Conservation (phyloP, 495 filamentous ascomycete genomes). For the Pseudevernia furfuracea region DNA sequence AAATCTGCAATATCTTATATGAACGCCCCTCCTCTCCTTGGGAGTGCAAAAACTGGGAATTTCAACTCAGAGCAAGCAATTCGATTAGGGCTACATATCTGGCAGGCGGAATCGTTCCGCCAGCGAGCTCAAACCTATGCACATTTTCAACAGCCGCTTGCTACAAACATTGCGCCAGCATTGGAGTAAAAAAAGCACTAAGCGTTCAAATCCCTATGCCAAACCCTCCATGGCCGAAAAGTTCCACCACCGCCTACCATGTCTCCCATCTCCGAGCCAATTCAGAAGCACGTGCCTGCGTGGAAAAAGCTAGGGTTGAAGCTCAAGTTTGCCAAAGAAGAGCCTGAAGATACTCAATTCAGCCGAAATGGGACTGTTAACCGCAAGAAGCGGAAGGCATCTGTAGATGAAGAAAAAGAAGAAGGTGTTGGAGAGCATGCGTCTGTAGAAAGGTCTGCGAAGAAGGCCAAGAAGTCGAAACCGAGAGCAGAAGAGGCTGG, state of each 20-base stretch:
- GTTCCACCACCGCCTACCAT: conserved; percentile 16
- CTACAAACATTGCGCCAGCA: neutral
- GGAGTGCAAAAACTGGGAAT: neutral
- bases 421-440: neutral
- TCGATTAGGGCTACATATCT: neutral
- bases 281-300: conserved; percentile 51
- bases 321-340: conserved; percentile 56
- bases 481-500: neutral
- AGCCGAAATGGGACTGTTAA: conserved; percentile 4
- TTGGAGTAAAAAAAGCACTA: neutral
- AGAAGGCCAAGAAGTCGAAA: neutral
- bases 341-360: conserved; percentile 27
- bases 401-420: neutral
- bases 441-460: neutral
- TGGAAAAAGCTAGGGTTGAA: conserved; percentile 74
- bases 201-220: neutral
- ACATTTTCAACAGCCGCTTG: neutral
- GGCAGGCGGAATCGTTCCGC: neutral
- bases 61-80: neutral
- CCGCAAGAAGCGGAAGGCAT: conserved; percentile 13
- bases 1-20: neutral
- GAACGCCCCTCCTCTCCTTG: neutral
- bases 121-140: neutral
- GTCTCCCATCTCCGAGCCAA: conserved; percentile 23
- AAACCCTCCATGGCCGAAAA: neutral